Conservation (phyloP, 2,329 filamentous ascomycete species). For the Cordyceps fumosorosea region DNA sequence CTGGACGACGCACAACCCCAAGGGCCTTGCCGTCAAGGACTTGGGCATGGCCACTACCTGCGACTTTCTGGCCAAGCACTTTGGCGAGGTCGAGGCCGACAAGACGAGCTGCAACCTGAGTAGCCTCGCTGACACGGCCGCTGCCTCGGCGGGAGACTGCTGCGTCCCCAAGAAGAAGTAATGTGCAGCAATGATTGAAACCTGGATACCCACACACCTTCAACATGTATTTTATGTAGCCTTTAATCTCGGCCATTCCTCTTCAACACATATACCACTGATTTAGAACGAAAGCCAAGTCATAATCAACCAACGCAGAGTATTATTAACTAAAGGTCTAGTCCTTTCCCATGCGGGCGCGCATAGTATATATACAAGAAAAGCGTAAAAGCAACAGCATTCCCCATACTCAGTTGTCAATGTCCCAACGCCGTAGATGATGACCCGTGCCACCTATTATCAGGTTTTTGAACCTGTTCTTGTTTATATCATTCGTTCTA, state of each 20-base stretch:
- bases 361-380: constrained; percentile 14
- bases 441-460: background rate
- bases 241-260: background rate
- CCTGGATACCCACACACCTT: background rate
- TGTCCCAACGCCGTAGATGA: constrained; percentile 11
- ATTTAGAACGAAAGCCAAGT: background rate
- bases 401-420: constrained; percentile 10
- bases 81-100: constrained; percentile 44
- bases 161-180: constrained; percentile 38
- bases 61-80: constrained; percentile 49
- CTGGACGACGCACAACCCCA: constrained; percentile 66
- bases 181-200: background rate
- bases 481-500: constrained; percentile 9
- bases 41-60: constrained; percentile 55
- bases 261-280: background rate
- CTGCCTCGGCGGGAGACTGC: constrained; percentile 43
- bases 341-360: background rate
- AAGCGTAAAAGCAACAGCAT: constrained; percentile 6
- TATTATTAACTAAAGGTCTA: constrained; percentile 12
- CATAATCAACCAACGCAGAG: constrained; percentile 3
- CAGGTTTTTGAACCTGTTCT: background rate
- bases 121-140: constrained; percentile 41
- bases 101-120: constrained; percentile 30
- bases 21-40: constrained; percentile 59
- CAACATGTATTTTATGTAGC: background rate